Conservation (phyloP, 345 rosid species). For the Salix udensis region DNA sequence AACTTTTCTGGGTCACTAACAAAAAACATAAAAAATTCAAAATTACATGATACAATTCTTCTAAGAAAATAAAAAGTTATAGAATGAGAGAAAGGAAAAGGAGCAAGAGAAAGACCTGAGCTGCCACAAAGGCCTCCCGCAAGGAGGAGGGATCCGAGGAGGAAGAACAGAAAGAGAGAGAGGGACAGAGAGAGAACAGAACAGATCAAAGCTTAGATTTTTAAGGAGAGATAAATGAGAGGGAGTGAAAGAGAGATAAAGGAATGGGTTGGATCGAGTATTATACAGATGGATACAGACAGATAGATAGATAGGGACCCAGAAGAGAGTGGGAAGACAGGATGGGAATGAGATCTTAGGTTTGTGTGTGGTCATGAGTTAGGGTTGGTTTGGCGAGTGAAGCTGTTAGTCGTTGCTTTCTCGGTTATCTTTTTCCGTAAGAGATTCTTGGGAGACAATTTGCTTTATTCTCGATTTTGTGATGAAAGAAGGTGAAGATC, state of each 20-base stretch:
- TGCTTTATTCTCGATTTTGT: not conserved
- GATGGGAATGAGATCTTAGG: not conserved
- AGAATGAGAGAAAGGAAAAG: not conserved
- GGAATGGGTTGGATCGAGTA: not conserved
- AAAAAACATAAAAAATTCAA: not conserved
- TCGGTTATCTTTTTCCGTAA: not conserved
- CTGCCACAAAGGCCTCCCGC: conserved; percentile 10
- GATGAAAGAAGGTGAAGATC: not conserved
- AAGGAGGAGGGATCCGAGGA: conserved; percentile 27
- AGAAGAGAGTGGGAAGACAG: not conserved
- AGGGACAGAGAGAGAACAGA: not conserved
- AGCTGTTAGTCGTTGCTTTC: not conserved
- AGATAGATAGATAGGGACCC: not conserved
- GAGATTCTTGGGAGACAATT: not conserved
- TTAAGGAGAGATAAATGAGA: not conserved
- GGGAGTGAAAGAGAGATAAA: too few species aligned
- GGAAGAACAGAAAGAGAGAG: conserved; percentile 16
- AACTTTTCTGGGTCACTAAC: not conserved
- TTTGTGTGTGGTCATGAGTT: not conserved
- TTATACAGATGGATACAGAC: not conserved
- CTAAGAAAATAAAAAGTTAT: not conserved
- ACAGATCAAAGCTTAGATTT: not conserved
- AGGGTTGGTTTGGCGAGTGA: not conserved
- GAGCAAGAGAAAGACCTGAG: conserved; percentile 12
- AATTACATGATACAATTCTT: not conserved